These are phyloP conservation scores for Helminthosporium solani DNA, from an alignment of 2,329 filamentous ascomycete species.

Conservation along the genomic window DNA sequence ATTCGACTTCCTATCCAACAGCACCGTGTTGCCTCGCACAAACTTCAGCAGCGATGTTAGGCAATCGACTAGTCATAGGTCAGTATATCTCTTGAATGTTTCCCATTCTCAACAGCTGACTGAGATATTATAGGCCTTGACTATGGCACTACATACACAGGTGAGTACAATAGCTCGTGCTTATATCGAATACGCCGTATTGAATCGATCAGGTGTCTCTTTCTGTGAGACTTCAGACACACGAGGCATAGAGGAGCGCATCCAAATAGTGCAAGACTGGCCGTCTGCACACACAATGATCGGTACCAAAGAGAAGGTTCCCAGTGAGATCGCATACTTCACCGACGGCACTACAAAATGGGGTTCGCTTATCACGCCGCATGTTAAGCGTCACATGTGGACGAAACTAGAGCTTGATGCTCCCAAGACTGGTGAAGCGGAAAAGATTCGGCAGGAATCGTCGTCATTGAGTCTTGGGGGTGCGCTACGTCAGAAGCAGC, in stretches of 20 bases:
- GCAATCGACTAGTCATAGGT: slow-evolving; percentile 12
- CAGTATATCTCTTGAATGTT: not conserved
- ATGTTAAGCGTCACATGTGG: slow-evolving; percentile 33
- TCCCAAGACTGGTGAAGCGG: slow-evolving; percentile 14
- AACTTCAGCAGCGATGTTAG: slow-evolving; percentile 3
- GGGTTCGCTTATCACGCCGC: slow-evolving; percentile 15
- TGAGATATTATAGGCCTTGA: slow-evolving; percentile 15
- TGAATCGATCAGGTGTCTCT: slow-evolving; percentile 23
- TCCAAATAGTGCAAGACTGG: slow-evolving; percentile 31
- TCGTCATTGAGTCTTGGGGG: not conserved
- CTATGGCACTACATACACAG: slow-evolving; percentile 26
- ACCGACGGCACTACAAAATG: slow-evolving; percentile 9
- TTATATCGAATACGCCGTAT: no score
- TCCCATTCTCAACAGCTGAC: not conserved
- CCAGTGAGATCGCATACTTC: slow-evolving; percentile 24
- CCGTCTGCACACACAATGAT: slow-evolving; percentile 21
- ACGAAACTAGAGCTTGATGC: slow-evolving; percentile 33
- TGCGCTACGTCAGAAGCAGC: slow-evolving; percentile 7
- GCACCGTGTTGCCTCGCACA: no score
- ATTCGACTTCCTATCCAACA: no score
- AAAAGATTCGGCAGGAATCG: slow-evolving; percentile 18
- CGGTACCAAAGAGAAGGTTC: slow-evolving; percentile 33
- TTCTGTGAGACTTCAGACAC: slow-evolving; percentile 30
- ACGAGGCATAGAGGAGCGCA: slow-evolving; percentile 5
- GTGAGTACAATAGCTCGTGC: slow-evolving; percentile 4